A percentile compares a stretch with the other conserved stretches of the same genome.
These are phyloP conservation scores for Sanghuangporus baumii DNA, from an alignment of 1,284 basidiomycete genomes.

Conservation along the genomic window DNA sequence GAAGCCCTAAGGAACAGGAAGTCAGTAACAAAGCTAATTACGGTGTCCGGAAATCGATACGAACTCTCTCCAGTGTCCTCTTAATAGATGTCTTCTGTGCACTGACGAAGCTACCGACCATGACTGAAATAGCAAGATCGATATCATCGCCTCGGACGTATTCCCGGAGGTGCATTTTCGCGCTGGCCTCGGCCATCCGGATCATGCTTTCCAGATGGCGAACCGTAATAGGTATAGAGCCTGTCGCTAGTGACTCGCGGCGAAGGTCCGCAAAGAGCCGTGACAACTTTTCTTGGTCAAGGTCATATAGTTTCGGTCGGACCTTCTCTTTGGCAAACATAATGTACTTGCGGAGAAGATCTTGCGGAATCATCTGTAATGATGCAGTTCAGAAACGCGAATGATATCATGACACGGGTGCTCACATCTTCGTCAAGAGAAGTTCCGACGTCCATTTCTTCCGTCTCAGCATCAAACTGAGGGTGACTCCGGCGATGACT, in stretches of 20 bases:
- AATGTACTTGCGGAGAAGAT: slow-evolving; percentile 96
- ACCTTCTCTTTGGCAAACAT: slow-evolving; percentile 97
- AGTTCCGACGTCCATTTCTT: slow-evolving; percentile 88
- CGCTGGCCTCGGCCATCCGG: slow-evolving; percentile 96
- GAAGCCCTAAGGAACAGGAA: slow-evolving; percentile 61
- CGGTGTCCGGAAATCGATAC: slow-evolving; percentile 6
- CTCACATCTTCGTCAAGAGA: slow-evolving; percentile 88
- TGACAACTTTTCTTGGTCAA: slow-evolving; percentile 95
- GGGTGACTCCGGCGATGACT: slow-evolving; percentile 94
- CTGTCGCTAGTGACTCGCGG: slow-evolving; percentile 93
- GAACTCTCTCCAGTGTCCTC: slow-evolving; percentile 91
- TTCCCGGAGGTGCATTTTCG: slow-evolving; percentile 97
- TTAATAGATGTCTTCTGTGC: slow-evolving; percentile 99
- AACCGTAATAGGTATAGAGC: slow-evolving; percentile 97
- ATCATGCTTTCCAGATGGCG: slow-evolving; percentile 99
- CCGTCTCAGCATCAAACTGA: slow-evolving; percentile 76
- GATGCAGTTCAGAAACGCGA: neutral
- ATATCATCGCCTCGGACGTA: slow-evolving; percentile 96
- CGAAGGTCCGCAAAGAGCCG: slow-evolving; percentile 96
- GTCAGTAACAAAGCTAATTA: neutral
- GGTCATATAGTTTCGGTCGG: slow-evolving; percentile 86
- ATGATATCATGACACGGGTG: slow-evolving; percentile 7
- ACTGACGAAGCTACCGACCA: slow-evolving; percentile 90
- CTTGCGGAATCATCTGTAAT: slow-evolving; percentile 89
- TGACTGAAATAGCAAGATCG: slow-evolving; percentile 94